These are phyloP conservation scores for Phytophthora pseudosyringae DNA, from an alignment of 352 stramenopile genomes.

Conservation along the genomic window DNA sequence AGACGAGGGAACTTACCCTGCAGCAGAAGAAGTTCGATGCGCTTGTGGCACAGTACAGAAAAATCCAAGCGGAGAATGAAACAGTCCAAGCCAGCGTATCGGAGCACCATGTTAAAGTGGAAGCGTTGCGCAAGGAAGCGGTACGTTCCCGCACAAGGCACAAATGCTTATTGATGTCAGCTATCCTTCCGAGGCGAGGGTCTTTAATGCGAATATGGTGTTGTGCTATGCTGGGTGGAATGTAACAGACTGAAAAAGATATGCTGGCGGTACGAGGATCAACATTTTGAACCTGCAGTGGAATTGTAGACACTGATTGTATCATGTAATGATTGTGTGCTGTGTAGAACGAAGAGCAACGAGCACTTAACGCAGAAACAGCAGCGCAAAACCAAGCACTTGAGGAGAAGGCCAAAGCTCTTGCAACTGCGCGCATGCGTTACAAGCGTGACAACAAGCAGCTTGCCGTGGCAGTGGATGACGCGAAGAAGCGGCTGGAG, in stretches of 20 bases:
- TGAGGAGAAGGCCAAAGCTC: constrained; percentile 88
- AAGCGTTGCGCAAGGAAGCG: constrained; percentile 84
- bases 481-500: constrained; percentile 83
- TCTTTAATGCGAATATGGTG: constrained; percentile 17
- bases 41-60: constrained; percentile 82
- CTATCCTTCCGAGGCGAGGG: background rate
- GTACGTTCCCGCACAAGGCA: constrained; percentile 37
- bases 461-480: constrained; percentile 73
- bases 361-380: constrained; percentile 85
- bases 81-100: constrained; percentile 73
- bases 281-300: background rate
- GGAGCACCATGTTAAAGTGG: constrained; percentile 67
- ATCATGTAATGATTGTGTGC: constrained; percentile 4
- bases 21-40: constrained; percentile 86
- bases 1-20: constrained; percentile 68
- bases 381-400: constrained; percentile 82
- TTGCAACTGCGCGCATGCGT: constrained; percentile 86
- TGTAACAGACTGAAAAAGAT: constrained; percentile 84
- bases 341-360: constrained; percentile 87
- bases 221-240: constrained; percentile 16
- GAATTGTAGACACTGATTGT: constrained; percentile 1
- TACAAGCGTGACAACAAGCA: constrained; percentile 91
- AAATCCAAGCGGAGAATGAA: constrained; percentile 85
- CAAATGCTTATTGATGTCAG: background rate
- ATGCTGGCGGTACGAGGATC: constrained; percentile 68